These are phyloP conservation scores for Penicillium palitans DNA, from an alignment of 2,329 filamentous ascomycete species.

Conservation along the genomic window DNA sequence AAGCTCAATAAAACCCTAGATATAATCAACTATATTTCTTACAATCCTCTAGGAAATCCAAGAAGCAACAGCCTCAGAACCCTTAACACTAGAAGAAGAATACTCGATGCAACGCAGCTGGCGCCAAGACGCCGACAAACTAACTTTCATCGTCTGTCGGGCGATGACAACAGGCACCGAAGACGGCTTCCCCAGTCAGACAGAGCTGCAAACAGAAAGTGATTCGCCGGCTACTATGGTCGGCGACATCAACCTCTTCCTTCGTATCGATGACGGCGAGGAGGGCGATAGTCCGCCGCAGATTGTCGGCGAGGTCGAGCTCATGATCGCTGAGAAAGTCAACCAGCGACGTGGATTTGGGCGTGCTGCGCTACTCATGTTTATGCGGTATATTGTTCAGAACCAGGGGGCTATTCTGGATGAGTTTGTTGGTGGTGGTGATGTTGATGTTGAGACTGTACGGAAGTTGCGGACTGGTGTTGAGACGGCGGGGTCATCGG, in stretches of 20 bases:
- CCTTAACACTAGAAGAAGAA: conserved; percentile 75
- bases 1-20: background rate
- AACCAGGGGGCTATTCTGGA: conserved; percentile 57
- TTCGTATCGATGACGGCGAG: conserved; percentile 61
- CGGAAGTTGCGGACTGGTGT: conserved; percentile 18
- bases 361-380: conserved; percentile 61
- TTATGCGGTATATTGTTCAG: conserved; percentile 67
- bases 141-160: conserved; percentile 84
- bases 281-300: conserved; percentile 35
- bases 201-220: conserved; percentile 51
- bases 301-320: conserved; percentile 71
- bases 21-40: background rate
- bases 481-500: background rate
- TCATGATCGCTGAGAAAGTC: conserved; percentile 72
- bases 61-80: conserved; percentile 83
- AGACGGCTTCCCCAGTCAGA: background rate
- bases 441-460: conserved; percentile 13
- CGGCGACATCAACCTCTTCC: conserved; percentile 79
- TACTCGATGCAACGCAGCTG: conserved; percentile 88
- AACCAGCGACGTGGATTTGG: conserved; percentile 67
- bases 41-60: conserved; percentile 60
- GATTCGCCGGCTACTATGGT: conserved; percentile 57
- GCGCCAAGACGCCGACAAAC: conserved; percentile 77
- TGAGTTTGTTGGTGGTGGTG: conserved; percentile 50
- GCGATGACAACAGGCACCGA: conserved; percentile 33